A percentile compares a stretch with the other conserved stretches of the same genome.
phyloP scores from a whole-genome alignment of 2,329 filamentous ascomycete species.

The Neonectria punicea region DNA sequence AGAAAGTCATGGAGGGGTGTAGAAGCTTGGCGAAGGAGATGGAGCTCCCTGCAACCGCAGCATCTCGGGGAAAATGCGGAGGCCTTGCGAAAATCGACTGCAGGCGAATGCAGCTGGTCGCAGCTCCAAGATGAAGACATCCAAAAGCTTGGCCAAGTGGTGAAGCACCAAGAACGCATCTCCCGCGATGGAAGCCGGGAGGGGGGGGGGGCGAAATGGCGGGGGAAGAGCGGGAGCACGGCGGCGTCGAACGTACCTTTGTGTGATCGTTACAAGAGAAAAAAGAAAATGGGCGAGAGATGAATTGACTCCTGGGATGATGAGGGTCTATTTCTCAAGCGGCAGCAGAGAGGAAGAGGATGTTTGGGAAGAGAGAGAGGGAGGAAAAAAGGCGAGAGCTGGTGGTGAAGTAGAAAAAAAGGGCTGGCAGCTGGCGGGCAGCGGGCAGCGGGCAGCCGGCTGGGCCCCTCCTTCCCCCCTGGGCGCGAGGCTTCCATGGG shows the following conservation, averaged over 20 bases:
- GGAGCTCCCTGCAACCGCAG: constrained; percentile 9
- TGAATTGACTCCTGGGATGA: constrained; percentile 37
- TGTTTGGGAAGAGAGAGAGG: constrained; percentile 31
- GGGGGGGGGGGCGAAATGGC: constrained; percentile 9
- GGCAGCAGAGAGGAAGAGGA: constrained; percentile 34
- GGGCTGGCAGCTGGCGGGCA: constrained; percentile 36
- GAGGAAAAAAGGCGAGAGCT: constrained; percentile 40
- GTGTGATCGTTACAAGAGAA: constrained; percentile 38
- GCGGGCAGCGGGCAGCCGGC: constrained; percentile 12
- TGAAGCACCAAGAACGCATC: not conserved
- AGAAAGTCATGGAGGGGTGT: constrained; percentile 32
- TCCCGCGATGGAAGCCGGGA: not conserved
- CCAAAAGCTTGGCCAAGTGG: not conserved
- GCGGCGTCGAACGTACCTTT: constrained; percentile 38
- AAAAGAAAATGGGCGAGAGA: constrained; percentile 37
- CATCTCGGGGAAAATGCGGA: no score
- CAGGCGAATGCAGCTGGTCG: not conserved
- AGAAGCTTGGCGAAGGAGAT: constrained; percentile 27
- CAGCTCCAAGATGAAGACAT: not conserved
- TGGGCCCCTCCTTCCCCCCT: constrained; percentile 44
- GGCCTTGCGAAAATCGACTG: not conserved
- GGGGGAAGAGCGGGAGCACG: constrained; percentile 1
- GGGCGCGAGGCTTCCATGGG: constrained; percentile 56
- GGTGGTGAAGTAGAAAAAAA: constrained; percentile 51
- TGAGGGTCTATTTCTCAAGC: constrained; percentile 38